These are phyloP conservation scores for Clarireedia sp. DNA, from an alignment of 2,329 filamentous ascomycete species.

Conservation along the genomic window DNA sequence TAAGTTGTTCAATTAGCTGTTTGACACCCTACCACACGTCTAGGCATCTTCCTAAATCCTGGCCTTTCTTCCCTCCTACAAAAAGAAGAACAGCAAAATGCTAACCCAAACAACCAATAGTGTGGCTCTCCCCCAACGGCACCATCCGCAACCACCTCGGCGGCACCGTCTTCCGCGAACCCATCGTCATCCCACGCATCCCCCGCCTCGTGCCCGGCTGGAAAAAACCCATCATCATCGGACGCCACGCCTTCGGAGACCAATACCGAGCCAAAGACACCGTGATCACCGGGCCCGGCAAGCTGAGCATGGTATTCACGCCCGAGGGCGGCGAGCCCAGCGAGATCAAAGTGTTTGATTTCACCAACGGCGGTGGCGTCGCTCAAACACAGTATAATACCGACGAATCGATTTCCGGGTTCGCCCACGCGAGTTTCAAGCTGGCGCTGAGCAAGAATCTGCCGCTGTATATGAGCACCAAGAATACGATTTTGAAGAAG, in stretches of 20 bases:
- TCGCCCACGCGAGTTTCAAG: conserved; percentile 96
- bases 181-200: conserved; percentile 90
- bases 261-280: conserved; percentile 96
- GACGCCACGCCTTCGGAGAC: conserved; percentile 95
- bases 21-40: no score
- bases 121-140: conserved; percentile 98
- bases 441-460: conserved; percentile 78
- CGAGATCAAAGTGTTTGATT: conserved; percentile 84
- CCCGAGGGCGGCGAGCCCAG: conserved; percentile 75
- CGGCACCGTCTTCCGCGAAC: conserved; percentile 97
- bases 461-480: conserved; percentile 99
- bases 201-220: conserved; percentile 92
- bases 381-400: conserved; percentile 98
- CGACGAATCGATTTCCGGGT: conserved; percentile 86
- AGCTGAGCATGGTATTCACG: conserved; percentile 90
- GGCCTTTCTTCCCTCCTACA: neutral
- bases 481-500: conserved; percentile 99
- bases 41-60: no score
- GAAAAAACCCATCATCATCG: conserved; percentile 99
- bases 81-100: neutral
- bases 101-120: conserved; percentile 35
- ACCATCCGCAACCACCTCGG: conserved; percentile 71
- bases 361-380: conserved; percentile 77
- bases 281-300: conserved; percentile 75
- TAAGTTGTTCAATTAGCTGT: conserved; percentile 37